Evolutionary conservation across 306 rosid genomes (phyloP), one percentile per base, ranked within the genome.

Genomic region (Vigna nakashimae): DNA sequence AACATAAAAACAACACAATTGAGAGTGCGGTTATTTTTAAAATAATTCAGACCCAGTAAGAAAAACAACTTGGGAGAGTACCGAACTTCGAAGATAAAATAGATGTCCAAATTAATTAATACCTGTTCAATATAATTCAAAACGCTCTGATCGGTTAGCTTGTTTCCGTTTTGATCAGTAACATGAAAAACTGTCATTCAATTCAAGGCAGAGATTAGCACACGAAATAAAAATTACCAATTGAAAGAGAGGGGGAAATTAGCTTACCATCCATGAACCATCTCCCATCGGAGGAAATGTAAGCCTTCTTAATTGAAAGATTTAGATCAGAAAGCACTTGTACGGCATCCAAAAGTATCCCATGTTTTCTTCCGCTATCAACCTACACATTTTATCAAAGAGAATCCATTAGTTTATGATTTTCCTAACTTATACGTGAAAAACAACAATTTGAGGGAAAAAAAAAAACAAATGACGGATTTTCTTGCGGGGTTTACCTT

Each of bases 181-280:
- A 95, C 97, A 81, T 95, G 99, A 76, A 95, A 95, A 81, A 95
- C 99, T 95, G 95, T n/a, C 6, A 73, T 65, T 51, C 48, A 83
- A 63, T 18, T 38, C 7, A 64, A 65, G 36, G 42, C 42, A 81
- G 46, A 28, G n/a, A 9, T 80, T 73, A 83, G 9, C 13, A 60
- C 3, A 6, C 1, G 6, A 26, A 24, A 63, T 69, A 57, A 46
- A 46, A 73, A 34, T 22, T 8, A 62, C 4, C 18, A 48, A 7
- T 3, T 10, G 18, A 57, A 65, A 40, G 4, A 51, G 10, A 64
- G 11, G 17, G 15, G 36, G 38, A 20, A 70, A 63, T 13, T 28
- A 70, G 48, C 88, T 77, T 80, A 95, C 99, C 99, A 87, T 89
- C 98, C 99, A 95, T 95, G 92, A 91, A 92, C 99, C 99, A 95